Evolutionary conservation across 805 yeast species (phyloP).

Genomic region (Zygotorulaspora chibaensis): DNA sequence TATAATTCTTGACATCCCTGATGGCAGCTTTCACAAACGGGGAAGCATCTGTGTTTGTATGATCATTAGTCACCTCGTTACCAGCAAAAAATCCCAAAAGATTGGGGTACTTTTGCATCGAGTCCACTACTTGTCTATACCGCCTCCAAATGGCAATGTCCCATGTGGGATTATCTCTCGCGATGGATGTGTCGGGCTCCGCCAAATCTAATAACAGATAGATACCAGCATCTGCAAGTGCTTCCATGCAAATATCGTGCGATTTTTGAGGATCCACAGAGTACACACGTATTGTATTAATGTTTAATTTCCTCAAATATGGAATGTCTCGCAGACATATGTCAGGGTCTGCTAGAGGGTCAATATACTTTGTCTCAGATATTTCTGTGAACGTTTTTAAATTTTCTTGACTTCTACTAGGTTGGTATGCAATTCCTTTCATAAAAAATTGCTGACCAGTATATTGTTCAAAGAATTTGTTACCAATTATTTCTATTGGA

Average conservation of each 20-base stretch:
- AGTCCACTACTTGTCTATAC: conserved; percentile 79
- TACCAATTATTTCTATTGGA: conserved; percentile 59
- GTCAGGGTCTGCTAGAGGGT: conserved; percentile 69
- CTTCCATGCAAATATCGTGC: conserved; percentile 76
- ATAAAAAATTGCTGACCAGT: conserved; percentile 81
- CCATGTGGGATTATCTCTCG: conserved; percentile 78
- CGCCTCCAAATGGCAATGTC: conserved; percentile 63
- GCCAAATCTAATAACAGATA: conserved; percentile 88
- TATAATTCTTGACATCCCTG: conserved; percentile 80
- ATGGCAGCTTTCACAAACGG: conserved; percentile 95
- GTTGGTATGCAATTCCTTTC: conserved; percentile 86
- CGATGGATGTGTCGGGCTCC: conserved; percentile 75
- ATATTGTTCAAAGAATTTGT: conserved; percentile 67
- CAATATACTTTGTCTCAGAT: conserved; percentile 42
- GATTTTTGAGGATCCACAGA: conserved; percentile 68
- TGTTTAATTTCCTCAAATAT: conserved; percentile 59
- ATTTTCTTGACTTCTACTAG: conserved; percentile 44
- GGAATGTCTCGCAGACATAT: conserved; percentile 81
- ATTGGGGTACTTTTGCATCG: conserved; percentile 71
- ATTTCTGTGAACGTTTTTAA: conserved; percentile 14
- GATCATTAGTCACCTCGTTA: conserved; percentile 89
- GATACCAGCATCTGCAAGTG: conserved; percentile 78
- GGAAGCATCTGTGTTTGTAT: conserved; percentile 79
- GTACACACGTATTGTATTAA: conserved; percentile 82
- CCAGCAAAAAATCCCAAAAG: conserved; percentile 95